Evolutionary conservation across 2,329 filamentous ascomycete species (phyloP), one percentile per base, ranked within the genome.

Genomic region (Diaporthe vaccinii): DNA sequence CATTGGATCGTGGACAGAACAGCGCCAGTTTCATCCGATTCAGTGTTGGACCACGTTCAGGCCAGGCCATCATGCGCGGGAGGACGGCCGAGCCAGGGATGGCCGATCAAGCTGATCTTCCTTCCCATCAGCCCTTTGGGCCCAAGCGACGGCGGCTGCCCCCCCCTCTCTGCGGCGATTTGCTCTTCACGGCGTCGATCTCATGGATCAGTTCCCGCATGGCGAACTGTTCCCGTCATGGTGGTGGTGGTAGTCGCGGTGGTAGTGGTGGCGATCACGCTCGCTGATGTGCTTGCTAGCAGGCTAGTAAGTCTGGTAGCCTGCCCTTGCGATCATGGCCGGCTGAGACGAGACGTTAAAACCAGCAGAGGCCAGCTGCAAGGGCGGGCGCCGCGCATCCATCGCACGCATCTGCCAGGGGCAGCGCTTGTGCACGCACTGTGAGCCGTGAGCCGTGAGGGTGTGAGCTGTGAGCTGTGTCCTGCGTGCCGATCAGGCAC

Each of bases 71-170:
- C 34, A 72, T 53, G 57, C 44, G 70, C 55, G 58, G 57, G 57
- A 71, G 65, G 65, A 31, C 49, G 49, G 31, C 20, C 70, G 46
- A 65, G 70, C 46, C 70, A 73, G 73, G 75, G 58, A 76, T 61
- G 46, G 75, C 55, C 73, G 75, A 75, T 76, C 75, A 72, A 59
- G 57, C 49, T 72, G 73, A 71, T 75, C 75, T 74, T 36, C 74
- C 70, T 71, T 46, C 74, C 49, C 65, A 55, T 76, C 71, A 74
- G 71, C 62, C 65, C 65, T 59, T 65, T 67, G 75, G 69, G 44
- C 59, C 31, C 49, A 75, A 76, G 61, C 69, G 73, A 76, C 41
- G 31, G 59, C 34, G 49, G 22, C 22, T 22, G 25, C 8, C 62
- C 31, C 55, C 46, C 34, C 15, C 72, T 74, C 72, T 74, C 72